These are phyloP conservation scores for Smithsoniella earleae DNA, from an alignment of 163 green algal species.

Conservation along the genomic window DNA sequence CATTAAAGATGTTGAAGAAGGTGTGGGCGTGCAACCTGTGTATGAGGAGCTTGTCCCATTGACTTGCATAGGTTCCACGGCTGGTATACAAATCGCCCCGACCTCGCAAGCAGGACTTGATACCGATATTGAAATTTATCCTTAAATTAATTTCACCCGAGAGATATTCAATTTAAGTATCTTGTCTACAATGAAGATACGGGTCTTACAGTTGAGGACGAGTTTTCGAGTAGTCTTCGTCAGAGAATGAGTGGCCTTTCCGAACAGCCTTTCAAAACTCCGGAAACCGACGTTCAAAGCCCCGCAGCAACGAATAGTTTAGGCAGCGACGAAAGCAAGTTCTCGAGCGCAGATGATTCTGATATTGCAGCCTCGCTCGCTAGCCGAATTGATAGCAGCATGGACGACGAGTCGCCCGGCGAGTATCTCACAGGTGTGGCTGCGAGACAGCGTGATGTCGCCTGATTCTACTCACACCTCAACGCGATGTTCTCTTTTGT, in stretches of 20 bases:
- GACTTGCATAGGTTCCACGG: neutral
- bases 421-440: too few relatives aligned
- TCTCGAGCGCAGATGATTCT: slow-evolving; percentile 1
- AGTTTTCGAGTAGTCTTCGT: neutral
- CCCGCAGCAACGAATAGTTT: too few relatives aligned
- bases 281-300: neutral
- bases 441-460: too few relatives aligned
- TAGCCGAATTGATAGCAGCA: neutral
- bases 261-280: neutral
- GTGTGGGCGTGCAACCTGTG: neutral
- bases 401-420: too few relatives aligned
- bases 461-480: too few relatives aligned
- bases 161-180: neutral
- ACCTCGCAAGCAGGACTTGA: too few relatives aligned
- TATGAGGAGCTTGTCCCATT: neutral
- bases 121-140: neutral
- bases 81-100: too few relatives aligned
- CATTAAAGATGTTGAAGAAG: neutral
- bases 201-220: neutral
- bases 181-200: neutral
- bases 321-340: neutral
- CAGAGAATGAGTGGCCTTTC: neutral
- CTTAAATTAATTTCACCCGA: neutral
- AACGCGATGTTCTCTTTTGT: too few relatives aligned
- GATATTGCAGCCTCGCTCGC: slow-evolving; percentile 18